Base-by-base conservation (phyloP, 108 stramenopile species). In the Cylindrotheca fusiformis region DNA sequence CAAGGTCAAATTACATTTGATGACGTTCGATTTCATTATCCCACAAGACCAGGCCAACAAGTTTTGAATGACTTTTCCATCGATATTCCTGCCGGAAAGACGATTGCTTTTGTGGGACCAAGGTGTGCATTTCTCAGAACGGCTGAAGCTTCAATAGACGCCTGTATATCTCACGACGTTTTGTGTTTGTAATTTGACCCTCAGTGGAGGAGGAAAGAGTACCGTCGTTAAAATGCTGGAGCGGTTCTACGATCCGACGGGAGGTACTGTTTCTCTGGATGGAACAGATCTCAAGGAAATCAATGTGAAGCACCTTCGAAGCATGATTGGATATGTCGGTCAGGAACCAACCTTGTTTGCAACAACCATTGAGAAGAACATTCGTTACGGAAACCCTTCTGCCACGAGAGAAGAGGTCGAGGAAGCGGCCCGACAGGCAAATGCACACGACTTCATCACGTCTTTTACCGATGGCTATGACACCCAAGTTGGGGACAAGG, bases 321-420 rank as follows among this genome's bases (percentile, higher is more conserved):
- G 63, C 20, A 73, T 85, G n/a, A 80, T 97, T 33, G 96, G 93
- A 17, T 63, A 90, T 3, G 96, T 96, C 3, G 44, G 55, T 18
- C 93, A 96, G 77, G 94, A 94, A 60, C 93, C 93, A 28, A 65
- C 33, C 3, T 87, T 96, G 32, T 96, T 96, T 63, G 71, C 77
- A 3, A 82, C 76, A 20, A 75, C 69, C 41, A 83, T 96, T 31
- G 52, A 49, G 23, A 87, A 92, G 47, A 96, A 96, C 71, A 95
- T 96, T 29, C 45, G 65, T n/a, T 65, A 80, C 51, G 93, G 89
- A 4, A 55, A 27, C 1, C 69, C 77, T 18, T 59, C 50, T 47
- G 80, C 75, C 2, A 80, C 79, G 1, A 52, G 63, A 3, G 63
- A 66, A 52, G 68, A 83, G 23, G 69, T 95, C 41, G 74, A 80